Base-by-base conservation (phyloP, 1,139 yeast species). In the Ashbya aceris region DNA sequence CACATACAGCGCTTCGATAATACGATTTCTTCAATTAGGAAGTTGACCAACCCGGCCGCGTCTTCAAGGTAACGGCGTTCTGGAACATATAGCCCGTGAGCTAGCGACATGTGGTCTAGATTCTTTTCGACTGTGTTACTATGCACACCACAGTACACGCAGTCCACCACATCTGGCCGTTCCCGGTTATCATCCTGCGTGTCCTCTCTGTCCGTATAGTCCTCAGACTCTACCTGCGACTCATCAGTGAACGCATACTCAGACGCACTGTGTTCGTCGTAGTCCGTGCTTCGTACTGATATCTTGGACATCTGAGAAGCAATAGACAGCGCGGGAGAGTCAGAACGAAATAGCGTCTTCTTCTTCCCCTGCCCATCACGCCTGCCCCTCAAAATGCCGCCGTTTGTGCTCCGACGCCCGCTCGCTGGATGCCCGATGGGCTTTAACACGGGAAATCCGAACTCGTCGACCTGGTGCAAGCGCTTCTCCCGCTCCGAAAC, bases 61-160 rank as follows among this genome's bases (percentile, higher is more conserved):
- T 91, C 85, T 0, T 67, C 69, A 42, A 91, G 69, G 56, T 76
- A 91, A 26, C 74, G 73, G 45, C 71, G 68, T 61, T 91, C 97
- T 0, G 98, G 98, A 12, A 91, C 71, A 51, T 83, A 91, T 38
- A 91, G 69, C 1, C 97, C 96, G 62, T 83, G 95, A 33, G 65
- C 68, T 47, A 70, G 73, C 55, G 75, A 78, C 93, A 91, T 81
- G 61, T 89, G 95, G 27, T 70, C 70, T 20, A 82, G 73, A 53
- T 83, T 84, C 39, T 74, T 80, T 39, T 83, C 89, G 8, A 79
- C 65, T 14, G 62, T 67, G 11, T 49, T 51, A 39, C 61, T 64
- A 7, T 64, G 56, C 1, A 49, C 32, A 5, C 73, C 73, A 55
- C 77, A 73, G 43, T 64, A 72, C 14, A 71, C 64, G 49, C 77